Conservation (phyloP, 768 basidiomycete genomes). For the Rhizopogon vesiculosus region DNA sequence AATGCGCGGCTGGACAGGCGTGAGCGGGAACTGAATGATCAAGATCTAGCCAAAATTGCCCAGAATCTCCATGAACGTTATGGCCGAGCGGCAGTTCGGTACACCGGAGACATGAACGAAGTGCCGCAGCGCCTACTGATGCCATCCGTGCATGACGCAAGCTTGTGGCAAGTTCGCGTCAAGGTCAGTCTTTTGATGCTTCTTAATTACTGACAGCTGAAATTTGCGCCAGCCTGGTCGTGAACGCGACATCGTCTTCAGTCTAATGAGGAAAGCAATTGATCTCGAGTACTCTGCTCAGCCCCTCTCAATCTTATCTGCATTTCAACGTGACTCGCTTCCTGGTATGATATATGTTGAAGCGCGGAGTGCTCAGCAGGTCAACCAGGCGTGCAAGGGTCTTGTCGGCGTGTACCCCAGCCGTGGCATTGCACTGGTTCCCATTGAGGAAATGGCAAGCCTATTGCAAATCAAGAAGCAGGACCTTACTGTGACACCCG, state of each 20-base stretch:
- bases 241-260: constrained; percentile 90
- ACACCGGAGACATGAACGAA: constrained; percentile 89
- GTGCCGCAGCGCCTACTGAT: constrained; percentile 91
- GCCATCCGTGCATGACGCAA: constrained; percentile 95
- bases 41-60: constrained; percentile 82
- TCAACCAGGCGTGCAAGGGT: constrained; percentile 79
- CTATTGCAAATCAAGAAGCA: constrained; percentile 95
- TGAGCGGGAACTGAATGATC: constrained; percentile 68
- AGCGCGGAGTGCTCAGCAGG: constrained; percentile 82
- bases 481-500: constrained; percentile 75
- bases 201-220: not conserved
- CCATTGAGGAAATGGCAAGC: constrained; percentile 97
- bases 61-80: constrained; percentile 78
- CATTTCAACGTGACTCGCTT: constrained; percentile 93
- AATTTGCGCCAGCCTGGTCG: constrained; percentile 63
- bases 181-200: constrained; percentile 49
- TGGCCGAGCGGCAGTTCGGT: constrained; percentile 61
- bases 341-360: constrained; percentile 97
- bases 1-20: constrained; percentile 70
- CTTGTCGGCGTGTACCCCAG: constrained; percentile 90
- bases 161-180: constrained; percentile 92
- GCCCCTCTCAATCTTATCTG: constrained; percentile 85
- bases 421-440: constrained; percentile 80
- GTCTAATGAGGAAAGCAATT: constrained; percentile 90
- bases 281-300: constrained; percentile 73